Base-by-base conservation (phyloP, 2,329 filamentous ascomycete genomes). In the Trichoderma koningiopsis region DNA sequence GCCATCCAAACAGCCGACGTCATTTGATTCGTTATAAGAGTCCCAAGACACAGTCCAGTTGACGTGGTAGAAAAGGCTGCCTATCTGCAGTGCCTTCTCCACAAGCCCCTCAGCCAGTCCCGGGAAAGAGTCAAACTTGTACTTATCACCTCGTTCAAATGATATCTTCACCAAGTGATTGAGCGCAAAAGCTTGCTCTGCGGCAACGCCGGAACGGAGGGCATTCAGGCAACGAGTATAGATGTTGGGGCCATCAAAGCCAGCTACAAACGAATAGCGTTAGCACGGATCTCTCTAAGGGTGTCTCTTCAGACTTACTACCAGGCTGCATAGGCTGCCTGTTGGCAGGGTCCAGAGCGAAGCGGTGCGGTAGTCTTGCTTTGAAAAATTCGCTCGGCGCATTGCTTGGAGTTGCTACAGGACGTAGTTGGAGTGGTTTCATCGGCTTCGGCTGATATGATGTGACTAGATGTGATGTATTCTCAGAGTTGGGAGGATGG, bases 81-180 rank as follows among this genome's bases (percentile, higher is more conserved):
- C 91, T 52, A 97, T 86, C 71, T 94, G 89, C 61, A 97, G 83
- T 2, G 92, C 90, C 76, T 96, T 96, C 71, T 94, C 91, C 68
- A 97, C 89, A 11, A 99, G 85, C 3, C 92, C 92, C 79, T 98
- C 96, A 0, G 93, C 93, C 33, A 99, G 85, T 11, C 93, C 91
- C 1, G 92, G 91, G 74, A 97, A 98, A 5, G 93, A 92, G 74
- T 97, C 94, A 73, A 98, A 97, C 71, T 93, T 92, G 81, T 97
- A 97, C 79, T 97, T 97, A 78, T 98, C 96, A 57, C 95, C 95
- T 55, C 94, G 88, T 79, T 98, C 94, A 76, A 91, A 96, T 0
- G 94, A 97, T 33, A 98, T 97, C 78, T 97, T 97, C 70, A 98
- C 94, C 4, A 98, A 83, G 75, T 98, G 95, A 75, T 97, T 93